Conservation (phyloP, 192 early-diverging fungal species). For the Mortierella antarctica region DNA sequence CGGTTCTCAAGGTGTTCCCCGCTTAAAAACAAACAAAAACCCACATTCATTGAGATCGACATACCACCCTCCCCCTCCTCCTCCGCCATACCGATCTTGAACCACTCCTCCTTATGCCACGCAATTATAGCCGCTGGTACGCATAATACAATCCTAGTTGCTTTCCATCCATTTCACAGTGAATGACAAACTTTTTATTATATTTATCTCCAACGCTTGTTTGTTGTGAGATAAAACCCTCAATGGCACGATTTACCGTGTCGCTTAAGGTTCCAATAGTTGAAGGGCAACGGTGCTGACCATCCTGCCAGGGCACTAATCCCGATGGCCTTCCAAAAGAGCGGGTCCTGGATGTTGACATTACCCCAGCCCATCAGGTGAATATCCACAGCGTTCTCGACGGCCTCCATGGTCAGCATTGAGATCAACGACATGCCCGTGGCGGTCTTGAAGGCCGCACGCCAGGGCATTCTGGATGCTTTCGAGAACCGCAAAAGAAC, state of each 20-base stretch:
- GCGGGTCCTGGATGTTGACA: constrained; percentile 52
- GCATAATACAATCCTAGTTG: too few relatives aligned
- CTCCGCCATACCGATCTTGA: too few relatives aligned
- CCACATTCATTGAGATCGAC: too few relatives aligned
- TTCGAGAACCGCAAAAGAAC: constrained; percentile 47
- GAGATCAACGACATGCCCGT: constrained; percentile 68
- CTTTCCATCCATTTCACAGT: too few relatives aligned
- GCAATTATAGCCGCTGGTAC: too few relatives aligned
- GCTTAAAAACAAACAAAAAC: too few relatives aligned
- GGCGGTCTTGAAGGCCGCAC: constrained; percentile 61
- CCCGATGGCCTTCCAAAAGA: constrained; percentile 59
- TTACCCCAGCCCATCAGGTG: constrained; percentile 62
- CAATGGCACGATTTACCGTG: constrained; percentile 66
- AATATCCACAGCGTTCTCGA: constrained; percentile 65
- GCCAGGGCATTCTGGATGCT: constrained; percentile 27
- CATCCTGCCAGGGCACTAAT: constrained; percentile 57
- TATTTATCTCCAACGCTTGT: too few relatives aligned
- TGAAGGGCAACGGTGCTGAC: constrained; percentile 64
- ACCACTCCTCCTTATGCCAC: too few relatives aligned
- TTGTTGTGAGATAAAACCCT: not conserved
- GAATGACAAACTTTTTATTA: too few relatives aligned
- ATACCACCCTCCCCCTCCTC: too few relatives aligned
- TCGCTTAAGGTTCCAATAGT: constrained; percentile 63
- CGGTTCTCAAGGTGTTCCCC: constrained; percentile 9
- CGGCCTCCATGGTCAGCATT: constrained; percentile 66